Evolutionary conservation across 176 grass and related monocot genomes (phyloP), one percentile per base, ranked within the genome.

Genomic region (Miscanthus lutarioriparius): DNA sequence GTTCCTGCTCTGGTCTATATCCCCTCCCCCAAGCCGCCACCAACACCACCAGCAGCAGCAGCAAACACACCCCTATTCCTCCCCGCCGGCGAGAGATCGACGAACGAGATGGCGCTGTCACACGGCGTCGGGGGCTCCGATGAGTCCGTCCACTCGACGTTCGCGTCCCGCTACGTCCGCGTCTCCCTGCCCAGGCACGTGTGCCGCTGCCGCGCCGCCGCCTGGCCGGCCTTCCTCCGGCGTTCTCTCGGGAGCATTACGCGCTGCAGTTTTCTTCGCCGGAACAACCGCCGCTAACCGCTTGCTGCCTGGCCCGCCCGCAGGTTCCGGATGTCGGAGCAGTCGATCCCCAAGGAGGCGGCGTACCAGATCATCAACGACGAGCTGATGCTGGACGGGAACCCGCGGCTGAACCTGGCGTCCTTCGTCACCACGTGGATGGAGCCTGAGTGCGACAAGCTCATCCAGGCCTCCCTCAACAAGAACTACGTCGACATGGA

Each of bases 401-500:
- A 93, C 86, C 95, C 95, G 41, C 84, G 92, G 79, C 82, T 97
- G 75, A 97, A 97, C 78, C 79, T 97, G 53, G 92, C 92, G 25
- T 95, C 95, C 6, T 97, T 97, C 83, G 95, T 97, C 67, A 97
- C 95, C 74, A 97, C 95, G 2, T 97, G 95, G 95, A 97, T 97
- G 95, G 95, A 97, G 72, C 90, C 95, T 32, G 95, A 97, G 88
- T 97, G 95, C 75, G 89, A 97, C 84, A 94, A 92, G 90, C 91
- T 97, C 88, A 96, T 93, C 83, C 82, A 85, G 86, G 85, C 81
- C 47, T 81, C 90, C 75, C 43, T 96, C 75, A 99, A 94, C 81
- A 99, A 99, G 89, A 99, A 99, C 89, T 99, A 99, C 64, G 96
- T 99, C 87, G 96, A 99, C 93, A 99, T 99, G 96, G 96, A 99